These are phyloP conservation scores for Noccaea bulbosa DNA, from an alignment of 345 rosid species.

Conservation along the genomic window DNA sequence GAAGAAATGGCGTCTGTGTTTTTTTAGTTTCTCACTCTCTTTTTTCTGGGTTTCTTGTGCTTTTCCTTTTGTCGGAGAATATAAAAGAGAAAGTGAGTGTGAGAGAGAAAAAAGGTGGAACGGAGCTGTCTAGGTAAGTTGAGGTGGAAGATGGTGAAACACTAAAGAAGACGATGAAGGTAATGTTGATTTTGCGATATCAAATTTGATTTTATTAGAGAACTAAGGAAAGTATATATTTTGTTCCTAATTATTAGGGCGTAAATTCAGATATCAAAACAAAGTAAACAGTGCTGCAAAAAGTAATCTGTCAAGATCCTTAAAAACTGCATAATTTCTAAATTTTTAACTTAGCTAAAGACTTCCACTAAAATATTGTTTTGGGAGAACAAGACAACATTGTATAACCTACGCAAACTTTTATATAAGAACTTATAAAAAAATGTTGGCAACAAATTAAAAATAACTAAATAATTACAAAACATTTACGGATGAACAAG, in stretches of 20 bases:
- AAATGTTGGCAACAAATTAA: neutral
- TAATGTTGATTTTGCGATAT: constrained; percentile 30
- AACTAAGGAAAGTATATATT: constrained; percentile 22
- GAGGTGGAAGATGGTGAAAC: constrained; percentile 43
- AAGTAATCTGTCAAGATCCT: constrained; percentile 30
- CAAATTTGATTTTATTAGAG: constrained; percentile 4
- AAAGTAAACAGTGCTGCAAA: neutral
- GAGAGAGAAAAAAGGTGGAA: constrained; percentile 40
- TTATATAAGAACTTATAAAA: neutral
- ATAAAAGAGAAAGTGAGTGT: constrained; percentile 19
- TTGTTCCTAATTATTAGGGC: constrained; percentile 22
- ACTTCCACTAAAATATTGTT: neutral
- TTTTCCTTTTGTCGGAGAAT: constrained; percentile 38
- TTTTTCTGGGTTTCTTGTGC: constrained; percentile 23
- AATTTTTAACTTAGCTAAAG: constrained; percentile 10
- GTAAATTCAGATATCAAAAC: constrained; percentile 11
- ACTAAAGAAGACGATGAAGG: constrained; percentile 39
- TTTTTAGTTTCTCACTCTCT: constrained; percentile 16
- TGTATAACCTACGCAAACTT: neutral
- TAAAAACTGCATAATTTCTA: constrained; percentile 18
- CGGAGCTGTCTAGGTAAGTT: constrained; percentile 60
- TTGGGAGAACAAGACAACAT: neutral
- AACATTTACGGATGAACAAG: neutral
- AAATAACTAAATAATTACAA: neutral
- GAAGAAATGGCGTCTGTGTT: constrained; percentile 10